Base-by-base conservation (phyloP, 352 stramenopile genomes). In the Phytophthora podocarpi region DNA sequence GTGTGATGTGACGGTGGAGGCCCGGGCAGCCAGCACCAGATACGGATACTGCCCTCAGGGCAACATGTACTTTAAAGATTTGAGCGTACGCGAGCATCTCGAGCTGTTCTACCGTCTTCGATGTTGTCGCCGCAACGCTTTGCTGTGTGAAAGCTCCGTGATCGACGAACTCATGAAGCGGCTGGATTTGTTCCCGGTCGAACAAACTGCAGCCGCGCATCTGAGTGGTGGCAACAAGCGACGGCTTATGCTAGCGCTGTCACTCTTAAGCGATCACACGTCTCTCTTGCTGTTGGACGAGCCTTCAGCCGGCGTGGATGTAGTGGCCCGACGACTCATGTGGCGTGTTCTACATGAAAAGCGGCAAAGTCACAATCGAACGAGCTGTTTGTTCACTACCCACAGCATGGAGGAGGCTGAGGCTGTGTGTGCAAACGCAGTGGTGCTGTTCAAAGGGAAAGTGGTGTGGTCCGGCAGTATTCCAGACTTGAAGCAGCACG, bases 401-500 rank as follows among this genome's bases (percentile, higher is more conserved):
- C 85, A 95, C 59, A 93, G 85, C 30, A 92, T 95, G 82, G 85
- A 95, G 49, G 85, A 95, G 42, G 83, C 85, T 3, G 85, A 95
- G 27, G 83, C 85, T 5, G 85, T 95, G 40, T 95, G 85, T 47
- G 84, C 83, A 4, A 93, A 92, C 39, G 85, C 85, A 1, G 72
- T 95, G 15, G 82, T 95, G 41, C 62, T 95, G 5, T 80, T 80
- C 54, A 90, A 90, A 39, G 84, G 85, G 9, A 82, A 80, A 24
- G 30, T 85, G 5, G 85, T 92, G 26, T 95, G 84, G 83, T 77
- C 64, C 20, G 85, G 85, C 41, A 92, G 83, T 48, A 93, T 95
- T 48, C 80, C 80, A 1, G 80, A 90, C 39, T 70, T 95, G 37
- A 95, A 95, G 41, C 83, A 93, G 58, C 82, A 79, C 11, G 80